Base-by-base conservation (phyloP, 2,329 filamentous ascomycete species). In the Didymella exigua region DNA sequence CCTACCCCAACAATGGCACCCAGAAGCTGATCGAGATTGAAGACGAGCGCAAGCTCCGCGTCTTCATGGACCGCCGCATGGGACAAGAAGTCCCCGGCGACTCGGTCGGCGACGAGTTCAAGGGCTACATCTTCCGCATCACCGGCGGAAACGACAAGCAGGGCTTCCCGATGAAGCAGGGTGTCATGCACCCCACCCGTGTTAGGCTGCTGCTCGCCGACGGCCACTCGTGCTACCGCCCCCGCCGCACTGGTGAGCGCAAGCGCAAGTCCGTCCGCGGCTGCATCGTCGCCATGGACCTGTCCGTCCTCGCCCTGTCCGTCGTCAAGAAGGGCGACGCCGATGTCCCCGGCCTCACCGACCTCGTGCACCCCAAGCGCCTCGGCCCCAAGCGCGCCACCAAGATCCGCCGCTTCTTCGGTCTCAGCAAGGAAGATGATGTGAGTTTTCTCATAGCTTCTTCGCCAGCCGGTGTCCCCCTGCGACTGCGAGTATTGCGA, bases 151-250 rank as follows among this genome's bases (percentile, higher is more conserved):
- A 99, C 90, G 95, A 99, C 90, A 99, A 99, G 91, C 96, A 99
- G 87, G 95, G 95, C 85, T 99, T 99, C 88, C 95, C 95, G 74
- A 99, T 99, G 95, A 99, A 99, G 92, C 96, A 99, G 89, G 95
- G 95, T 86, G 90, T 96, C 80, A 93, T 99, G 87, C 90, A 96
- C 82, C 93, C 95, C 75, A 95, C 91, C 80, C 95, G 95, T 95
- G 95, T 97, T 83, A 89, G 91, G 73, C 92, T 99, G 71, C 90
- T 99, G 76, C 91, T 99, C 78, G 79, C 89, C 78, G 92, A 96
- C 54, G 95, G 95, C 80, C 95, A 98, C 90, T 95, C 91, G 74
- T 99, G 95, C 91, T 99, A 98, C 89, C 93, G 95, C 78, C 88
- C 93, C 79, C 93, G 95, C 83, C 93, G 95, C 79, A 90, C 89